Evolutionary conservation across 805 yeast genomes (phyloP).

Genomic region (Starmerella ratchasimensis): DNA sequence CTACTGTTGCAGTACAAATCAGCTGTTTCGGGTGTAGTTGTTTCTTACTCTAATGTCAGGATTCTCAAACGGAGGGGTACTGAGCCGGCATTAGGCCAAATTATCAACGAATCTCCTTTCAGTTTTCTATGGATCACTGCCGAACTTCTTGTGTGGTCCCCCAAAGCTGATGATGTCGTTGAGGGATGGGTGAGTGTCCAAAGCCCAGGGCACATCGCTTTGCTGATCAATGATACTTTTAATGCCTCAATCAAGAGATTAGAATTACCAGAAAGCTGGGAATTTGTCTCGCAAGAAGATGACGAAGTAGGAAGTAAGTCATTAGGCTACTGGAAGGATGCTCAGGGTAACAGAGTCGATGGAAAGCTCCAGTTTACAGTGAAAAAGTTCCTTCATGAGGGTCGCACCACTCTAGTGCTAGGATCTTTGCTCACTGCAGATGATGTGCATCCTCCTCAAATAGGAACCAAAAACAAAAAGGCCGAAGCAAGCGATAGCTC

Average conservation of each 20-base stretch:
- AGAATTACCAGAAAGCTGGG: constrained; percentile 79
- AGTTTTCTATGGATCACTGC: constrained; percentile 76
- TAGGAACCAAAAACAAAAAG: constrained; percentile 4
- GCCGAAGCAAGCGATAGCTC: too few relatives aligned
- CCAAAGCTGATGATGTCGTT: constrained; percentile 69
- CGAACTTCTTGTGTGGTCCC: constrained; percentile 79
- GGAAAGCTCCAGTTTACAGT: constrained; percentile 72
- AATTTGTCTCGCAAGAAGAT: constrained; percentile 63
- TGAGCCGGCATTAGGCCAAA: constrained; percentile 41
- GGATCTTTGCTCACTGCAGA: constrained; percentile 41
- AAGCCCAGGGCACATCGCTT: constrained; percentile 87
- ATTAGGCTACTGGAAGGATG: constrained; percentile 82
- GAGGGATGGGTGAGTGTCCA: constrained; percentile 87
- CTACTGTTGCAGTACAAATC: constrained; percentile 69
- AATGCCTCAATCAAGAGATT: constrained; percentile 82
- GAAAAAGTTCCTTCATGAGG: constrained; percentile 45
- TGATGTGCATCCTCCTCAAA: constrained; percentile 15
- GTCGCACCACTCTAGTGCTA: constrained; percentile 71
- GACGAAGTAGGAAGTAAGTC: constrained; percentile 32
- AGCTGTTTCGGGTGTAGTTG: constrained; percentile 65
- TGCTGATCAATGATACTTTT: constrained; percentile 82
- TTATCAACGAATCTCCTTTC: constrained; percentile 73
- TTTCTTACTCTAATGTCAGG: constrained; percentile 59
- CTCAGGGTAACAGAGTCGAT: constrained; percentile 55
- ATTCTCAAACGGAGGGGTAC: constrained; percentile 35